Evolutionary conservation across 2,329 filamentous ascomycete genomes (phyloP).

Genomic region (Diplodia intermedia): DNA sequence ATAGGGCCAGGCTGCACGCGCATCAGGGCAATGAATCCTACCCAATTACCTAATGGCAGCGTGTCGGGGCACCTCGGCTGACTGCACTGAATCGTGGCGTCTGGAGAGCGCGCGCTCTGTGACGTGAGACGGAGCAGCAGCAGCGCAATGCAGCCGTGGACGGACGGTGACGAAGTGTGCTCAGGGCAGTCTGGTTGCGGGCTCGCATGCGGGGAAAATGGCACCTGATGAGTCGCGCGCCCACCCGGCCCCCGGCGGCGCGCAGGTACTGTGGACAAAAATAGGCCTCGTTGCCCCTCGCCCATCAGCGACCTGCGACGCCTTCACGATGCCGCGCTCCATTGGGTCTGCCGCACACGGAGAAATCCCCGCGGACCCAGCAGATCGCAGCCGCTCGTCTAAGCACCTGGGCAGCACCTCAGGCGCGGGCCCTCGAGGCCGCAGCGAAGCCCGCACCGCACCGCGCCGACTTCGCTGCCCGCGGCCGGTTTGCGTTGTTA

Average conservation of each 20-base stretch:
- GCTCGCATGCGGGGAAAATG: slow-evolving; percentile 35
- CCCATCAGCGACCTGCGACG: neutral
- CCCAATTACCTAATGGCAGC: slow-evolving; percentile 36
- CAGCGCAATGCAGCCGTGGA: slow-evolving; percentile 27
- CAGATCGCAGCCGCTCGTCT: neutral
- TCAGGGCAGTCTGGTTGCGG: slow-evolving; percentile 25
- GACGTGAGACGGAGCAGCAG: slow-evolving; percentile 32
- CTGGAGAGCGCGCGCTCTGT: slow-evolving; percentile 26
- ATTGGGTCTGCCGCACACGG: slow-evolving; percentile 11
- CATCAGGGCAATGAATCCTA: slow-evolving; percentile 31
- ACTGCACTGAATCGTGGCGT: slow-evolving; percentile 33
- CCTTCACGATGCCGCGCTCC: neutral
- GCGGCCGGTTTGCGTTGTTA: neutral
- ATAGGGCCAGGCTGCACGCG: slow-evolving; percentile 24
- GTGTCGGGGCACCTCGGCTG: slow-evolving; percentile 32
- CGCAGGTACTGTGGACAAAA: slow-evolving; percentile 13
- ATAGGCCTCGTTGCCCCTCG: slow-evolving; percentile 20
- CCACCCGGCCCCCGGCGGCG: slow-evolving; percentile 18
- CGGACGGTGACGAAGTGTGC: slow-evolving; percentile 24
- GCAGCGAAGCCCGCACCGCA: neutral
- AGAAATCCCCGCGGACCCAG: neutral
- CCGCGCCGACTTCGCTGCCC: slow-evolving; percentile 14
- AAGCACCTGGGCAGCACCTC: neutral
- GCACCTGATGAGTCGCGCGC: slow-evolving; percentile 10
- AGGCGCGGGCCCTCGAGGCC: neutral